phyloP scores from a whole-genome alignment of 2,329 filamentous ascomycete species.

The Cladophialophora immunda region DNA sequence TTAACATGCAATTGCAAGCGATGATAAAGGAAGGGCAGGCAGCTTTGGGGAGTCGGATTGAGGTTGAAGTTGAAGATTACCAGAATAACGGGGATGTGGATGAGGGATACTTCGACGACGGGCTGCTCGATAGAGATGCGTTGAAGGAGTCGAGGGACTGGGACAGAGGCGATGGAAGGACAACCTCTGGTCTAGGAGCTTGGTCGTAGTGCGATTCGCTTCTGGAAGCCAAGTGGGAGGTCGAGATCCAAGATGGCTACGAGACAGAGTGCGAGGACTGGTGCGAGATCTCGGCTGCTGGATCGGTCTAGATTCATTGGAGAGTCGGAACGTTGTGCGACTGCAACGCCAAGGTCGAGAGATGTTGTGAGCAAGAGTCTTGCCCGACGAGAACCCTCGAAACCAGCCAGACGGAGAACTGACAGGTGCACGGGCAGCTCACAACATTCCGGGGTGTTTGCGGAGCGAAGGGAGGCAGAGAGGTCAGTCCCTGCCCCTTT shows the following conservation, averaged over 20 bases:
- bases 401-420: neutral
- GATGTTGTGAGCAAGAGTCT: neutral
- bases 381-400: neutral
- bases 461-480: neutral
- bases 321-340: neutral
- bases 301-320: neutral
- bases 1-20: constrained; percentile 80
- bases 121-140: constrained; percentile 5
- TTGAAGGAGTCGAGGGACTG: neutral
- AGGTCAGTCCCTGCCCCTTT: constrained; percentile 10
- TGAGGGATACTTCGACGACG: constrained; percentile 31
- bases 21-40: constrained; percentile 91
- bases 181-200: neutral
- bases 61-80: constrained; percentile 60
- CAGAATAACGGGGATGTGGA: constrained; percentile 38
- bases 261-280: neutral
- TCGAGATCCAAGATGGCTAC: neutral
- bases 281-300: neutral
- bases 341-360: neutral
- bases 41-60: constrained; percentile 78
- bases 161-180: neutral
- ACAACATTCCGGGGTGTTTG: neutral
- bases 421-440: constrained; percentile 2
- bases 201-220: neutral
- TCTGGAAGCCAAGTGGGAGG: neutral